Evolutionary conservation across 257 asterid genomes (phyloP), one percentile per base, ranked within the genome.

Genomic region (Salvia miltiorrhiza): DNA sequence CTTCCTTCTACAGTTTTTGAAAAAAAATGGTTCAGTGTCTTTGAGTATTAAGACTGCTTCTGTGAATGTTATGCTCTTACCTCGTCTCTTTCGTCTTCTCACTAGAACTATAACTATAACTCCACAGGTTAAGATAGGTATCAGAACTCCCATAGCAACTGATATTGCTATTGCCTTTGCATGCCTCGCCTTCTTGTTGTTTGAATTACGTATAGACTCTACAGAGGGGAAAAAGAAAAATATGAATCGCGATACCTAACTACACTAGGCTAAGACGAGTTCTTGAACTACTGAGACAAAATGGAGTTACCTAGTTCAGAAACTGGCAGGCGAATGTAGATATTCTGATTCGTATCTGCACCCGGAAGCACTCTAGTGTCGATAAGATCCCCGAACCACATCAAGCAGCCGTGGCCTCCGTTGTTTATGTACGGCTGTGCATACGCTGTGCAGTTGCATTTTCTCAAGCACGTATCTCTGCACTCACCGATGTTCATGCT

Each of bases 351-450:
- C 2, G 0, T 44, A 26, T 43, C 35, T 24, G 69, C 69, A 1
- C 55, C 69, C 3, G 69, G 69, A 43, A 63, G 69, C 9, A 13
- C 56, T 63, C 69, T 43, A n/a, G 41, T 43, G 23, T 73, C 78
- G n/a, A 73, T 35, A 11, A 73, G 69, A 45, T 73, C 69, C 63
- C 78, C 78, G 39, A 65, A 65, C 78, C 79, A 76, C 56, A 76
- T 65, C 59, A 76, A 57, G 43, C 80, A 76, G 4, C 77, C 76
- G 17, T 59, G 48, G 17, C 73, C 76, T 47, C 77, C 76, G 12
- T 45, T n/a, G 16, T 30, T 35, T 16, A 76, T n/a, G 41, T 70
- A 48, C 0, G 76, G 60, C 37, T 76, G 69, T 16, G 77, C 76
- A 76, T 64, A 71, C 0, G 77, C 73, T 14, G 56, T 47, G 59